These are phyloP conservation scores for Corylus avellana DNA, from an alignment of 306 rosid species.

Conservation along the genomic window DNA sequence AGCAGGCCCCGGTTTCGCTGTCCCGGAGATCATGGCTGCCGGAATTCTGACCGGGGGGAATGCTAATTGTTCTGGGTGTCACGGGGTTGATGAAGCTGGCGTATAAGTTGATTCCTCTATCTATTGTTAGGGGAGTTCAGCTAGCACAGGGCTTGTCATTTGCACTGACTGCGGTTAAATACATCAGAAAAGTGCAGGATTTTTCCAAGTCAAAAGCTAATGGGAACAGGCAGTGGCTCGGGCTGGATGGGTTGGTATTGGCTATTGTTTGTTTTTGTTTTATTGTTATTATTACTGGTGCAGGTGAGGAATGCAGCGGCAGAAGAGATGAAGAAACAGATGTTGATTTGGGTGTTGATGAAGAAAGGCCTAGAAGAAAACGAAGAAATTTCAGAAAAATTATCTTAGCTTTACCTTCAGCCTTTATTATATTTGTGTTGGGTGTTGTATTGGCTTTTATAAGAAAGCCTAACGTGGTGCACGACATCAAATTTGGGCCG, in stretches of 20 bases:
- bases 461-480: slow-evolving; percentile 54
- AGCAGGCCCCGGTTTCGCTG: slow-evolving; percentile 45
- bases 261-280: slow-evolving; percentile 57
- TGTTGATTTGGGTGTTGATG: slow-evolving; percentile 8
- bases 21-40: slow-evolving; percentile 78
- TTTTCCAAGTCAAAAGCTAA: slow-evolving; percentile 48
- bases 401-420: slow-evolving; percentile 61
- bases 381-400: slow-evolving; percentile 31
- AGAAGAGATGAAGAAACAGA: neutral
- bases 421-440: slow-evolving; percentile 53
- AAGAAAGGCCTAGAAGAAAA: neutral
- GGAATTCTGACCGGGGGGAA: slow-evolving; percentile 62
- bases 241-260: slow-evolving; percentile 70
- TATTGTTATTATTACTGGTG: slow-evolving; percentile 60
- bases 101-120: slow-evolving; percentile 53
- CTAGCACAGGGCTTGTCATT: slow-evolving; percentile 78
- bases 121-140: slow-evolving; percentile 76
- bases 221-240: slow-evolving; percentile 51
- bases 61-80: slow-evolving; percentile 47
- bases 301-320: slow-evolving; percentile 40
- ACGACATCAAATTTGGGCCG: slow-evolving; percentile 62
- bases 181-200: slow-evolving; percentile 52
- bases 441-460: slow-evolving; percentile 64
- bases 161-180: slow-evolving; percentile 62
- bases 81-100: slow-evolving; percentile 64